Percentiles rank a stretch among this genome's conserved stretches.
Evolutionary conservation across 495 filamentous ascomycete species (phyloP).

Genomic region (Platismatia glauca): DNA sequence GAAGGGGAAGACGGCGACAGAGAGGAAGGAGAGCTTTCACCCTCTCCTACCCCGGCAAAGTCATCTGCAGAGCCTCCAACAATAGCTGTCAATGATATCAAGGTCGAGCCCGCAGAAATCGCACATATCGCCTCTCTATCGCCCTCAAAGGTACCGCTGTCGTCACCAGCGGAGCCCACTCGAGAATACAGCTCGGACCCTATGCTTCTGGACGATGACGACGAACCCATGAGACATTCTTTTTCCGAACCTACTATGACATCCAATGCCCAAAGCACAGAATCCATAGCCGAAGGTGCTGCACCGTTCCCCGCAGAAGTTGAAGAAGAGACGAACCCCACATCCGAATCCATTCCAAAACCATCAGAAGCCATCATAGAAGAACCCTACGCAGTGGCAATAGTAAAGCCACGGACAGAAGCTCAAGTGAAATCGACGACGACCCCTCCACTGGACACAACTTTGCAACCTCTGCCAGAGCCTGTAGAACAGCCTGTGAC

Average conservation of each 20-base stretch:
- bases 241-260: neutral
- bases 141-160: neutral
- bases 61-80: constrained; percentile 3
- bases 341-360: neutral
- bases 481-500: neutral
- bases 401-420: neutral
- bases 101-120: neutral
- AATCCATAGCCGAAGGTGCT: neutral
- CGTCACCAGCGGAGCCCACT: neutral
- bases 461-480: neutral
- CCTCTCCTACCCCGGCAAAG: constrained; percentile 17
- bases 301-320: neutral
- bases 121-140: neutral
- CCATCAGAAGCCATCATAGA: neutral
- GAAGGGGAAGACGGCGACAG: constrained; percentile 37
- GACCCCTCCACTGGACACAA: neutral
- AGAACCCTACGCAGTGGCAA: neutral
- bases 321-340: neutral
- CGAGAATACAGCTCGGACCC: neutral
- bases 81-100: constrained; percentile 1
- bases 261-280: neutral
- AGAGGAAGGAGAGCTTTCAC: constrained; percentile 25
- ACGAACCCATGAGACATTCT: neutral
- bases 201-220: constrained; percentile 1
- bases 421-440: neutral